Evolutionary conservation across 202 grass and related monocot genomes (phyloP), one percentile per base, ranked within the genome.

Genomic region (Zoysia matrella): DNA sequence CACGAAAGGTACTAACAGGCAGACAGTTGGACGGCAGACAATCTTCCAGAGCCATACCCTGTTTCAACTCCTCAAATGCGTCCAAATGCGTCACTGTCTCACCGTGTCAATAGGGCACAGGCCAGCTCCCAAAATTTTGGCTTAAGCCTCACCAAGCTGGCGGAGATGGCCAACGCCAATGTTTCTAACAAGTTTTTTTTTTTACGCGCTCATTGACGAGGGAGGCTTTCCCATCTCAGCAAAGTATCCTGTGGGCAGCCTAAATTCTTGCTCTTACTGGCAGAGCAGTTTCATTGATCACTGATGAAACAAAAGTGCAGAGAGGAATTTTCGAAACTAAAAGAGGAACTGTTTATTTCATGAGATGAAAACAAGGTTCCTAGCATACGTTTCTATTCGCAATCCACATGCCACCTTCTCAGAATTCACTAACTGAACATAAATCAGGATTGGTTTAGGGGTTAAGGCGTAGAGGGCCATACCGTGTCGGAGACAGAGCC

Each of bases 51-150:
- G 58, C 7, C 58, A 61, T 61, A 14, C 8, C 56, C 72, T 58
- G 11, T 16, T 13, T 15, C 43, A 48, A 22, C 52, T 52, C 22
- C 58, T 65, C 67, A 64, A 67, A 72, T 72, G 65, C 43, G 77
- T 76, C 66, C 72, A 82, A 82, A 81, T 12, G 65, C 18, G 65
- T 46, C 11, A 61, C 72, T 77, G 66, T 74, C 40, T 74, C 52
- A 2, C 78, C 53, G n/a, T 61, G 74, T 51, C 48, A 7, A 51
- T 74, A 61, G 61, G 80, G n/a, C 87, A 76, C 2, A n/a, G 40
- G 72, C 76, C 77, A 85, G 87, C 77, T 89, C 87, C 41, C 42
- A 11, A 5, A 45, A 50, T 40, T 63, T 81, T 81, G 77, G 36
- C 77, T 54, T 22, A 66, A 61, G 53, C 72, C 44, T 76, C 60